Conservation (phyloP, 768 basidiomycete species). For the Pisolithus sp. region DNA sequence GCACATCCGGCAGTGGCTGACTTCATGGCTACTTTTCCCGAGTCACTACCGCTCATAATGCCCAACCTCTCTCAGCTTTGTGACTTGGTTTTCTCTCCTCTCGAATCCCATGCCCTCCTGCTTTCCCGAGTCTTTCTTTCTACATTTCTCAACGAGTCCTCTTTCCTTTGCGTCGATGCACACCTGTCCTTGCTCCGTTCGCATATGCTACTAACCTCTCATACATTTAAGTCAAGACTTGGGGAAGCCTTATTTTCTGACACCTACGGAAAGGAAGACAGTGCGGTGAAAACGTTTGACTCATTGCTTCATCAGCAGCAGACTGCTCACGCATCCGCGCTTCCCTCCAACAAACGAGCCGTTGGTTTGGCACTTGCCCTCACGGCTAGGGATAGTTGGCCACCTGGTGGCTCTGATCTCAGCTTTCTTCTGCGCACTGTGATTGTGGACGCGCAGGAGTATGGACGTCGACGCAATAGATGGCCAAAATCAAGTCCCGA, state of each 20-base stretch:
- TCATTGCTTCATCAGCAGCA: conserved; percentile 18
- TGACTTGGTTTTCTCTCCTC: conserved; percentile 54
- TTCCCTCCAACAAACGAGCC: conserved; percentile 37
- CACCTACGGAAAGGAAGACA: conserved; percentile 41
- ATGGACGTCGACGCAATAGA: conserved; percentile 11
- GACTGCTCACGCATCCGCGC: conserved; percentile 14
- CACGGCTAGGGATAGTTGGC: conserved; percentile 75
- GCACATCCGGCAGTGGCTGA: conserved; percentile 28
- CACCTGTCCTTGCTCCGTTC: conserved; percentile 68
- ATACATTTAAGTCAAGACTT: conserved; percentile 67
- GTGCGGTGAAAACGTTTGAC: conserved; percentile 12
- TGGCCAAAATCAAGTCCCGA: conserved; percentile 24
- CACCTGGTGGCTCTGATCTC: conserved; percentile 79
- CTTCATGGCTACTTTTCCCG: conserved; percentile 57
- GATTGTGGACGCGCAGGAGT: conserved; percentile 72
- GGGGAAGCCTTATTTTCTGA: conserved; percentile 74
- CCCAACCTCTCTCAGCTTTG: conserved; percentile 61
- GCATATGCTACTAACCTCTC: conserved; percentile 67
- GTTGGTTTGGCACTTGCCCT: conserved; percentile 70
- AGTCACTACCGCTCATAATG: conserved; percentile 50
- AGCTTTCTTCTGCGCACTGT: conserved; percentile 80
- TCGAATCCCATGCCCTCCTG: conserved; percentile 52
- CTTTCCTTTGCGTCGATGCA: conserved; percentile 59
- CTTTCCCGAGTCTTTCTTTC: conserved; percentile 64
- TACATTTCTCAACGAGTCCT: conserved; percentile 56